Conservation (phyloP, 2,329 filamentous ascomycete genomes). For the Trichophyton mentagrophytes region DNA sequence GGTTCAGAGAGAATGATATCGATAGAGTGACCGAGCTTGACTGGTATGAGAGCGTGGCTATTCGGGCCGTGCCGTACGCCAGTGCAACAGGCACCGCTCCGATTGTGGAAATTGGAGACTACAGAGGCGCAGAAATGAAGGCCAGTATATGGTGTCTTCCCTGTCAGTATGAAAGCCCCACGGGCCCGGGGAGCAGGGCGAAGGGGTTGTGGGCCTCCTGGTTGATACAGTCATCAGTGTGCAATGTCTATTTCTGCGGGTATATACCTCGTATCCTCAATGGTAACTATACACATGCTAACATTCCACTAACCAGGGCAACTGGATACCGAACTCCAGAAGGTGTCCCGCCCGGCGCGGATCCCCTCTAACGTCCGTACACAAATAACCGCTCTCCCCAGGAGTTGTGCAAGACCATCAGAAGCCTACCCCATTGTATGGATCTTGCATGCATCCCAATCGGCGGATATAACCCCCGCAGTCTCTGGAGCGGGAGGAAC, state of each 20-base stretch:
- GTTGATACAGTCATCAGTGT: conserved; percentile 59
- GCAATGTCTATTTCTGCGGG: conserved; percentile 73
- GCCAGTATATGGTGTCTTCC: too few relatives aligned
- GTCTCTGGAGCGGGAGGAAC: conserved; percentile 68
- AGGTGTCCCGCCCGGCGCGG: conserved; percentile 61
- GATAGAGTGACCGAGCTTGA: too few relatives aligned
- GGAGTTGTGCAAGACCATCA: conserved; percentile 67
- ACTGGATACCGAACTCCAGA: conserved; percentile 80
- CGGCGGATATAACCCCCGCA: conserved; percentile 59
- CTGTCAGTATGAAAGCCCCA: conserved; percentile 67
- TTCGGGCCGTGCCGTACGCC: too few relatives aligned
- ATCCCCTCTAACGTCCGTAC: conserved; percentile 37
- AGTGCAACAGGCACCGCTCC: too few relatives aligned
- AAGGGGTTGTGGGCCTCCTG: conserved; percentile 82
- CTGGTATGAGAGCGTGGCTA: too few relatives aligned
- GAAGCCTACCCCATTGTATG: conserved; percentile 66
- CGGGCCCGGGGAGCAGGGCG: conserved; percentile 32
- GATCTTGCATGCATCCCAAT: conserved; percentile 89
- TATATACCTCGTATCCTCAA: conserved; percentile 21
- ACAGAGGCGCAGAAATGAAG: too few relatives aligned
- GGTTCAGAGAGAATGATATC: too few relatives aligned
- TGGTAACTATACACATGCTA: too few relatives aligned
- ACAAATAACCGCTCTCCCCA: conserved; percentile 54
- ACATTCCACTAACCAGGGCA: conserved; percentile 44
- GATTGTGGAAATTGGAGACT: neutral